Evolutionary conservation across 208 protist species (phyloP).

Genomic region (Phytomonas francai): DNA sequence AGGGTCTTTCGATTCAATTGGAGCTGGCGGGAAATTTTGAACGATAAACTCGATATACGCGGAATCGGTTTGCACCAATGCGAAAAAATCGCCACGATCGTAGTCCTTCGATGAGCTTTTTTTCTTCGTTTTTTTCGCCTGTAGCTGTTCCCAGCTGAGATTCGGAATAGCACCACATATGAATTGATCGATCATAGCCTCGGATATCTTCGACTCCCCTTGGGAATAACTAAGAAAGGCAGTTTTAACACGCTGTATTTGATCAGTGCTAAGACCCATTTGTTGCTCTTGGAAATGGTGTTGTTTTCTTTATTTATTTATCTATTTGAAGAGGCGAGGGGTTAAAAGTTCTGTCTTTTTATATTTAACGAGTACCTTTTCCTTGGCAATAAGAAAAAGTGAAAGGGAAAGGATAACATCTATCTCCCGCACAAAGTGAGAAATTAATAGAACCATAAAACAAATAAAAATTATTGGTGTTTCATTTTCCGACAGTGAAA

Average conservation of each 20-base stretch:
- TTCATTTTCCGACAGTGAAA: not conserved
- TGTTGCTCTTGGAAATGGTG: constrained; percentile 2
- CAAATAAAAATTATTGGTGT: constrained; percentile 2
- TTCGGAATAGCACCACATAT: constrained; percentile 84
- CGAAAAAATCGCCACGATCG: constrained; percentile 70
- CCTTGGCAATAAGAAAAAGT: not conserved
- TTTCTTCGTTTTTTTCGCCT: constrained; percentile 54
- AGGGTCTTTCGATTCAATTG: constrained; percentile 50
- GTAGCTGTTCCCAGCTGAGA: constrained; percentile 75
- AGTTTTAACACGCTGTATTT: constrained; percentile 83
- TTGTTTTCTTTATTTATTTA: constrained; percentile 11
- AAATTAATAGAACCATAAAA: constrained; percentile 11
- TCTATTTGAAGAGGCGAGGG: not conserved
- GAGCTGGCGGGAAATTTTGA: constrained; percentile 69
- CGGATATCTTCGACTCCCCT: constrained; percentile 59
- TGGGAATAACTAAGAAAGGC: constrained; percentile 84
- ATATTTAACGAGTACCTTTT: not conserved
- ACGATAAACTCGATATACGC: constrained; percentile 68
- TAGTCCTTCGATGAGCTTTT: constrained; percentile 55
- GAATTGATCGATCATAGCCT: constrained; percentile 86
- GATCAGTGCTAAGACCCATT: constrained; percentile 65
- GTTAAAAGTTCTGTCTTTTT: not conserved
- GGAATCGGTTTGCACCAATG: constrained; percentile 59
- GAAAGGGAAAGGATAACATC: constrained; percentile 8
- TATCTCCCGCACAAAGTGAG: not conserved